These are phyloP conservation scores for Luffa aegyptiaca DNA, from an alignment of 306 rosid species.

Conservation along the genomic window DNA sequence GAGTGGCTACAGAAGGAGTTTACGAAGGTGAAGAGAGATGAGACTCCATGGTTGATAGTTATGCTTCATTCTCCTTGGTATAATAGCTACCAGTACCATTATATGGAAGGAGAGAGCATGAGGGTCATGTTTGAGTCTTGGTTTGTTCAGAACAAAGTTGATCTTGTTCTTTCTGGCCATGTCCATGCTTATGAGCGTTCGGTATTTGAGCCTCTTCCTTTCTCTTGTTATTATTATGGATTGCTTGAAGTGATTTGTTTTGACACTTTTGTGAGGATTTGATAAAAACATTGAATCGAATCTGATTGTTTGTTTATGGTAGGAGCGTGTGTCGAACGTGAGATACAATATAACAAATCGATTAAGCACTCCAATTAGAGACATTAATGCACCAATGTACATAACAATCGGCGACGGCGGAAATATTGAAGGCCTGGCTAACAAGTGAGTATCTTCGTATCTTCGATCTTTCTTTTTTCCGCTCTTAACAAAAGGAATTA, in stretches of 20 bases:
- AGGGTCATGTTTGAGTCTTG: slow-evolving; percentile 23
- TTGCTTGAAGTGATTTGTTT: not conserved
- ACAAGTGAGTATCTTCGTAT: not conserved
- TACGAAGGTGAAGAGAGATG: slow-evolving; percentile 28
- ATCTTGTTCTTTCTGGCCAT: slow-evolving; percentile 21
- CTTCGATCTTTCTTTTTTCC: not conserved
- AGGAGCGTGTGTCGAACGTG: slow-evolving; percentile 10
- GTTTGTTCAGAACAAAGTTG: slow-evolving; percentile 21
- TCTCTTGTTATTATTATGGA: too few species aligned
- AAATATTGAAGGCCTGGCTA: slow-evolving; percentile 17
- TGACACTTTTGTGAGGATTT: not conserved
- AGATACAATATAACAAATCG: slow-evolving; percentile 14
- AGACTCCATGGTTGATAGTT: slow-evolving; percentile 48
- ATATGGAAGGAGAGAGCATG: slow-evolving; percentile 35
- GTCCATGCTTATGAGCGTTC: slow-evolving; percentile 23
- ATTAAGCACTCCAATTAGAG: slow-evolving; percentile 11
- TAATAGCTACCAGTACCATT: slow-evolving; percentile 26
- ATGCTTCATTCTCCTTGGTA: slow-evolving; percentile 35
- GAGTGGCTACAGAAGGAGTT: slow-evolving; percentile 33
- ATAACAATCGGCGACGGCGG: slow-evolving; percentile 19
- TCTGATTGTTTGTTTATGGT: not conserved
- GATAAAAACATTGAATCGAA: not conserved
- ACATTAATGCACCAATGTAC: slow-evolving; percentile 14
- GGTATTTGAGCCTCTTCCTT: not conserved
- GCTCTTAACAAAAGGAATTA: not conserved